Evolutionary conservation across 2,329 filamentous ascomycete genomes (phyloP).

Genomic region (Monilinia fructigena): DNA sequence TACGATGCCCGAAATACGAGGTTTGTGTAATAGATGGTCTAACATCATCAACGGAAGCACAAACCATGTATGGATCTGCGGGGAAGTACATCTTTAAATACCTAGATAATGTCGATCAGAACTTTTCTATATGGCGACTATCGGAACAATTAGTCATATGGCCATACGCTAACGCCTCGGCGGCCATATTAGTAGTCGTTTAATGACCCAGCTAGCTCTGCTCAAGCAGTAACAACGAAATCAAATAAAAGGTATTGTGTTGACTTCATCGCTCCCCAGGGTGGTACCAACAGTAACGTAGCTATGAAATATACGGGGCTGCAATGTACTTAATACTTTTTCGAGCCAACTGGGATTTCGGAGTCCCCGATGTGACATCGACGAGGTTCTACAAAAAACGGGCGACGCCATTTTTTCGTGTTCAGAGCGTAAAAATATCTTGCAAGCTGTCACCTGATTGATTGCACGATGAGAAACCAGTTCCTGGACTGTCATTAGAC

Average conservation of each 20-base stretch:
- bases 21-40: neutral
- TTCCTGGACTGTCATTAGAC: neutral
- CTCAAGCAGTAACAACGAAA: too few relatives aligned
- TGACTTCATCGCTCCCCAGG: too few relatives aligned
- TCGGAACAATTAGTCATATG: too few relatives aligned
- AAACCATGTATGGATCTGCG: neutral
- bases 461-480: neutral
- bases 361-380: neutral
- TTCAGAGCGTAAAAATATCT: neutral
- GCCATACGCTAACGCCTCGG: too few relatives aligned
- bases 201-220: too few relatives aligned
- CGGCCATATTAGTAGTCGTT: too few relatives aligned
- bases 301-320: neutral
- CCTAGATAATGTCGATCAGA: neutral
- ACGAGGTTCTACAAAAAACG: neutral
- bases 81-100: neutral
- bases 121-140: neutral
- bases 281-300: neutral
- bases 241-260: too few relatives aligned
- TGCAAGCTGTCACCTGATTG: constrained; percentile 1
- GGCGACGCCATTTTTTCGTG: neutral
- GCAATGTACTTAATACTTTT: neutral
- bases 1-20: constrained; percentile 12
- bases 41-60: neutral
- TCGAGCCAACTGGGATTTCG: neutral